Base-by-base conservation (phyloP, 306 rosid species). In the Corylus americana region DNA sequence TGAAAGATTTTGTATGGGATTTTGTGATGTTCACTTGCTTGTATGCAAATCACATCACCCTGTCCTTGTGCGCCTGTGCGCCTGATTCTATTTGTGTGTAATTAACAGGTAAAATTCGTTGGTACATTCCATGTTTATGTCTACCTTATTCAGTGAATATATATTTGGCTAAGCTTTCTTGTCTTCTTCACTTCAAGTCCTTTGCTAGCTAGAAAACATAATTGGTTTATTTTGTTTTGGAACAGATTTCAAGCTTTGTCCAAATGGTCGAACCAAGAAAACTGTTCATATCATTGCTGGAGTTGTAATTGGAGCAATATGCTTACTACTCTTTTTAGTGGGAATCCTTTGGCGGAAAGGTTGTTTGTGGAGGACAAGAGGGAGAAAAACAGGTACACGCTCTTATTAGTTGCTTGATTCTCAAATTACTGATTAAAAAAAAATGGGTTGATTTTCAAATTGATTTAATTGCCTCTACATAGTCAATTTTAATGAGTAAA, bases 261-360 rank as follows among this genome's bases (percentile, higher is more conserved):
- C 88, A 71, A 74, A 29, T 55, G 85, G 81, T 74, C 84, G 77
- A 74, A 55, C 81, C 81, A 86, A 68, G 39, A 53, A 78, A 70
- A 76, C 55, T 48, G 75, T 74, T 85, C 67, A 11, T 51, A 70
- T 80, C 53, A 74, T 77, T 29, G 27, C 59, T 68, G 92, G 89
- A 42, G 77, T 78, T 49, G 74, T 78, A 57, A 67, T 70, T 44
- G 92, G 91, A 74, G 82, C 74, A 63, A 77, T 86, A n/a, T 84
- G 83, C 83, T 35, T 88, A 9, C 47, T 82, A 44, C 73, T 86
- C 77, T 29, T 83, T 27, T n/a, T 82, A 17, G 61, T 82, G 1
- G 93, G 92, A 73, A 79, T 91, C 81, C 82, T 86, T 72, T 77
- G 88, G 86, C 85, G 93, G 90, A 88, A 81, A 82, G 81, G 86